Evolutionary conservation across 257 asterid species (phyloP).

Genomic region (Leptodermis oblonga): DNA sequence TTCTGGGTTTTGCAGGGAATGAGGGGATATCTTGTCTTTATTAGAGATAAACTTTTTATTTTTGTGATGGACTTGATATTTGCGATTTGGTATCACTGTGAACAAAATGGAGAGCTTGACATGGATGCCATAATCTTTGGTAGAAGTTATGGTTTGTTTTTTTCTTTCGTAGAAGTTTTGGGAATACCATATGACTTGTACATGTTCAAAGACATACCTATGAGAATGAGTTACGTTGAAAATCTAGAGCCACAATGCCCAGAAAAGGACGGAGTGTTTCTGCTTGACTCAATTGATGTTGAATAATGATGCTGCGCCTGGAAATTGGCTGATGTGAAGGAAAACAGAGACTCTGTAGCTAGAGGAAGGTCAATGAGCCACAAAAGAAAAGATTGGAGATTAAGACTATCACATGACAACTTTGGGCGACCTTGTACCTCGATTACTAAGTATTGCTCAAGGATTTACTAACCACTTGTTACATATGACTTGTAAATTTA

Average conservation of each 20-base stretch:
- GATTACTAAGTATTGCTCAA: conserved; percentile 20
- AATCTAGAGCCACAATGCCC: conserved; percentile 27
- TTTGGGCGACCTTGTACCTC: conserved; percentile 47
- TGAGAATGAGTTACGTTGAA: conserved; percentile 61
- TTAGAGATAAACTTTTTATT: too few relatives aligned
- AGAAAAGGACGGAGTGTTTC: conserved; percentile 50
- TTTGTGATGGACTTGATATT: too few relatives aligned
- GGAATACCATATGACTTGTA: conserved; percentile 72
- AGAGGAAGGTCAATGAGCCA: conserved; percentile 87
- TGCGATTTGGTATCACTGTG: too few relatives aligned
- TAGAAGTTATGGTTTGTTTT: too few relatives aligned
- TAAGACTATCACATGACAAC: conserved; percentile 45
- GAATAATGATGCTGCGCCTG: conserved; percentile 64
- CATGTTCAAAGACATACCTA: conserved; percentile 73
- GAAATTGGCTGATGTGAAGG: conserved; percentile 89
- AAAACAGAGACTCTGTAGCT: conserved; percentile 73
- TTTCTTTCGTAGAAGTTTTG: too few relatives aligned
- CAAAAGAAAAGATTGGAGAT: conserved; percentile 62
- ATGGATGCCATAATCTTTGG: too few relatives aligned
- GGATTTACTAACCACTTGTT: neutral
- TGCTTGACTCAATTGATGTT: conserved; percentile 56
- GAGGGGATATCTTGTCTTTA: too few relatives aligned
- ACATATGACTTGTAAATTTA: neutral
- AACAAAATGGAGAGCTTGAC: too few relatives aligned
- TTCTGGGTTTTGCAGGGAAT: too few relatives aligned